These are phyloP conservation scores for Wickerhamiella azyma DNA, from an alignment of 805 yeast species.

Conservation along the genomic window DNA sequence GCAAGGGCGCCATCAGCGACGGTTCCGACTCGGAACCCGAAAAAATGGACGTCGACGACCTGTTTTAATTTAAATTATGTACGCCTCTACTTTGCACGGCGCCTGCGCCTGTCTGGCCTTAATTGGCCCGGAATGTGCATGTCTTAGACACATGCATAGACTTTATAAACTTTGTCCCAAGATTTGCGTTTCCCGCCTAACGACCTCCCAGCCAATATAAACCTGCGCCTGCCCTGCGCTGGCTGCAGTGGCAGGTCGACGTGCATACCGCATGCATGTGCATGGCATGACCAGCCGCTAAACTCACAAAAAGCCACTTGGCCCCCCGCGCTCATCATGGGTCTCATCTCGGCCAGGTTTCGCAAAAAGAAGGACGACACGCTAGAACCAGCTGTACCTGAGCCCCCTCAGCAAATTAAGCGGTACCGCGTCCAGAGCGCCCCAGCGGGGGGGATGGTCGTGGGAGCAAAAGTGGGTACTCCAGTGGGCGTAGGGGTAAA, in stretches of 20 bases:
- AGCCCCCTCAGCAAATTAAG: constrained; percentile 2
- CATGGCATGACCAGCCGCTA: not conserved
- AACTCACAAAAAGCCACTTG: not conserved
- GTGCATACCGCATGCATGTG: not conserved
- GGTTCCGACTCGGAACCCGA: constrained; percentile 8
- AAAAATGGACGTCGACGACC: constrained; percentile 18
- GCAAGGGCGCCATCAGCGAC: constrained; percentile 4
- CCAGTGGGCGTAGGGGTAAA: too few relatives aligned
- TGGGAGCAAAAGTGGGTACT: too few relatives aligned
- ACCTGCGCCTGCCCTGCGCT: too few relatives aligned
- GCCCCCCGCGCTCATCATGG: not conserved
- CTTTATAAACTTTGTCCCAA: too few relatives aligned
- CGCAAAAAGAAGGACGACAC: not conserved
- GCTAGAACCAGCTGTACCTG: not conserved
- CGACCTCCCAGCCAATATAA: too few relatives aligned
- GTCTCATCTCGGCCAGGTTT: constrained; percentile 4
- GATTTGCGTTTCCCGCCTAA: too few relatives aligned
- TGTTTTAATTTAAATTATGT: constrained; percentile 10
- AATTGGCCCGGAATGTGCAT: not conserved
- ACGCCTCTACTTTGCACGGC: too few relatives aligned
- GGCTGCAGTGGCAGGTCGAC: not conserved
- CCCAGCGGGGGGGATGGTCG: too few relatives aligned
- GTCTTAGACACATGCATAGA: not conserved
- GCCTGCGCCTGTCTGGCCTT: not conserved
- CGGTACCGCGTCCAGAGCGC: constrained; percentile 6